These are phyloP conservation scores for Claviceps sp. DNA, from an alignment of 2,329 filamentous ascomycete genomes.

Conservation along the genomic window DNA sequence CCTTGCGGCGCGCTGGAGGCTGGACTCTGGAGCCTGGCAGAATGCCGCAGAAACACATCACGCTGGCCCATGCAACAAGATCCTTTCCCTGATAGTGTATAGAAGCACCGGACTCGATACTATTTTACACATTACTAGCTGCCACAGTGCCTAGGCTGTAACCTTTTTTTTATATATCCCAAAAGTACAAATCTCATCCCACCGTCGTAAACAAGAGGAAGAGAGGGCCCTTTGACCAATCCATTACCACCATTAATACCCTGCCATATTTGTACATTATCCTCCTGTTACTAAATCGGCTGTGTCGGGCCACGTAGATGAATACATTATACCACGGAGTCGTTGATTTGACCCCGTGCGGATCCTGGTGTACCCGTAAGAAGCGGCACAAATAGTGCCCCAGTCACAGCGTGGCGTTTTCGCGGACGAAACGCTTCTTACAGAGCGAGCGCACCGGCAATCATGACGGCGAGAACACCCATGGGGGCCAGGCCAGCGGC, in stretches of 20 bases:
- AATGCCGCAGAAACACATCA: neutral
- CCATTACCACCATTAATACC: neutral
- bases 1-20: neutral
- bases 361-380: too few species aligned
- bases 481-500: constrained; percentile 19
- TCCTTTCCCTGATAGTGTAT: neutral
- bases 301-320: too few species aligned
- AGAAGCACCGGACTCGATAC: constrained; percentile 6
- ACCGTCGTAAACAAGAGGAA: neutral
- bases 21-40: neutral
- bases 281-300: neutral
- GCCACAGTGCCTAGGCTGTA: neutral
- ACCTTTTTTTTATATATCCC: constrained; percentile 4
- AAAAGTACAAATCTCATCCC: constrained; percentile 6
- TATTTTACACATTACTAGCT: constrained; percentile 12
- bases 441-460: constrained; percentile 22
- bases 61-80: neutral
- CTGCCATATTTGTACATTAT: neutral
- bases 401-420: neutral
- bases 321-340: too few species aligned
- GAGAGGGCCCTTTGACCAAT: constrained; percentile 4
- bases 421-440: constrained; percentile 12
- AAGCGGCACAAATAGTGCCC: neutral
- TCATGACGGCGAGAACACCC: constrained; percentile 20
- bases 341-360: too few species aligned